Evolutionary conservation across 1,139 yeast species (phyloP).

Genomic region (Meyerozyma athensensis): DNA sequence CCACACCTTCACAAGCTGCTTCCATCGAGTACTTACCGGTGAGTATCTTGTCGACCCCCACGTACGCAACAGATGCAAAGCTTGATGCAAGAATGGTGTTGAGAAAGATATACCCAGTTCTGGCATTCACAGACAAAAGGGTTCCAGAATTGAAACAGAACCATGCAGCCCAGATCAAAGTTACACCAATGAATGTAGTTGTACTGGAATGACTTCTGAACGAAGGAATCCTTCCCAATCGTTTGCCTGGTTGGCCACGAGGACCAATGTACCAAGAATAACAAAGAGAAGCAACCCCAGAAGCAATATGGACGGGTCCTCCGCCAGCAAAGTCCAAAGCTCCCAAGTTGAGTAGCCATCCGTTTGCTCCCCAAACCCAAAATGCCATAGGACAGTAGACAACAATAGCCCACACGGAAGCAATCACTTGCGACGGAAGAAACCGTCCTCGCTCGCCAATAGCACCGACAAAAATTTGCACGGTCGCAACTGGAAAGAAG

Average conservation of each 20-base stretch:
- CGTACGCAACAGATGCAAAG: slow-evolving; percentile 34
- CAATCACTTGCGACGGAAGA: slow-evolving; percentile 37
- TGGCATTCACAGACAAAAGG: slow-evolving; percentile 35
- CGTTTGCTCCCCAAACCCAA: slow-evolving; percentile 42
- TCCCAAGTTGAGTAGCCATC: slow-evolving; percentile 40
- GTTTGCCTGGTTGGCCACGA: slow-evolving; percentile 24
- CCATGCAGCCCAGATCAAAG: slow-evolving; percentile 50
- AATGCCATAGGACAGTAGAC: slow-evolving; percentile 43
- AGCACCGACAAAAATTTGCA: slow-evolving; percentile 44
- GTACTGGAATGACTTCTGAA: slow-evolving; percentile 35
- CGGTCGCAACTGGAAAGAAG: slow-evolving; percentile 44
- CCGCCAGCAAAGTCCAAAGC: slow-evolving; percentile 47
- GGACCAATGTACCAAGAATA: slow-evolving; percentile 33
- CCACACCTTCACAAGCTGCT: slow-evolving; percentile 47
- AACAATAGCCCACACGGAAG: slow-evolving; percentile 35
- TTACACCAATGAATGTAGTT: slow-evolving; percentile 41
- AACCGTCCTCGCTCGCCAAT: slow-evolving; percentile 41
- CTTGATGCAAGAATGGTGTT: slow-evolving; percentile 48
- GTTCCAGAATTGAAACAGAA: slow-evolving; percentile 51
- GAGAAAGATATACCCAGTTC: slow-evolving; percentile 45
- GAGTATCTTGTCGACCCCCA: slow-evolving; percentile 26
- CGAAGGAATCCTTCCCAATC: slow-evolving; percentile 23
- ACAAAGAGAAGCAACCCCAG: slow-evolving; percentile 39
- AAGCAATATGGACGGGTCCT: slow-evolving; percentile 46
- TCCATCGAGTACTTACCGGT: slow-evolving; percentile 39